phyloP scores from a whole-genome alignment of 169 alveolate genomes.

The Condylostoma magnum region DNA sequence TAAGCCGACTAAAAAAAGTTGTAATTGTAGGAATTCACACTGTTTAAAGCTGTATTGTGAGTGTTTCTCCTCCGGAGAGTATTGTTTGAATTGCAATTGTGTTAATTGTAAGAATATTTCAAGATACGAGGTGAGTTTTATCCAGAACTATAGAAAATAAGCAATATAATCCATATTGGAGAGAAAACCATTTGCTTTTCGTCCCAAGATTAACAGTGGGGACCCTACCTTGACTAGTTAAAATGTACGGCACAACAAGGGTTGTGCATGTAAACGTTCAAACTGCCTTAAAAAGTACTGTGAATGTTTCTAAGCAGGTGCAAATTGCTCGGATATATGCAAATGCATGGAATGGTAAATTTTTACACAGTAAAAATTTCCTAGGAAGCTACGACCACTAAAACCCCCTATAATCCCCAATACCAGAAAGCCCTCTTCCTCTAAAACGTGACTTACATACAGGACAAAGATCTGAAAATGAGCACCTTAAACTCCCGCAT shows the following conservation, averaged over 20 bases:
- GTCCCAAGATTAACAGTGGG: constrained; percentile 40
- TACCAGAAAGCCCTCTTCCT: background rate
- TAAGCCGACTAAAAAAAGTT: constrained; percentile 14
- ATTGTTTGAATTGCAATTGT: constrained; percentile 62
- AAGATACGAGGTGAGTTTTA: constrained; percentile 54
- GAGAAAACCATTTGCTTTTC: constrained; percentile 44
- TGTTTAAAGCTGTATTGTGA: constrained; percentile 74
- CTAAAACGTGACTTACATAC: background rate
- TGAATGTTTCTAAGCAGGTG: constrained; percentile 49
- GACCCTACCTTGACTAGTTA: no score
- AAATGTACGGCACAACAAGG: constrained; percentile 33
- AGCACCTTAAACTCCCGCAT: no score
- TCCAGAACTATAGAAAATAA: constrained; percentile 46
- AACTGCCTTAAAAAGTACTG: constrained; percentile 48
- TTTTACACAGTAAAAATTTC: background rate
- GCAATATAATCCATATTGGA: constrained; percentile 36
- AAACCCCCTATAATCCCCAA: background rate
- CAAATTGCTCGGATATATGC: constrained; percentile 35
- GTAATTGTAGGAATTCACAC: constrained; percentile 64
- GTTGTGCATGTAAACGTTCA: constrained; percentile 46
- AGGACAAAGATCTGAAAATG: background rate
- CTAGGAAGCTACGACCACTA: background rate
- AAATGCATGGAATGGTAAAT: constrained; percentile 45
- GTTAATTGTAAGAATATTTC: constrained; percentile 55
- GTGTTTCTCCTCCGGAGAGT: constrained; percentile 68